Percentiles rank a stretch among this genome's conserved stretches.
Conservation (phyloP, 2,329 filamentous ascomycete genomes). For the Monosporascus cannonballus region DNA sequence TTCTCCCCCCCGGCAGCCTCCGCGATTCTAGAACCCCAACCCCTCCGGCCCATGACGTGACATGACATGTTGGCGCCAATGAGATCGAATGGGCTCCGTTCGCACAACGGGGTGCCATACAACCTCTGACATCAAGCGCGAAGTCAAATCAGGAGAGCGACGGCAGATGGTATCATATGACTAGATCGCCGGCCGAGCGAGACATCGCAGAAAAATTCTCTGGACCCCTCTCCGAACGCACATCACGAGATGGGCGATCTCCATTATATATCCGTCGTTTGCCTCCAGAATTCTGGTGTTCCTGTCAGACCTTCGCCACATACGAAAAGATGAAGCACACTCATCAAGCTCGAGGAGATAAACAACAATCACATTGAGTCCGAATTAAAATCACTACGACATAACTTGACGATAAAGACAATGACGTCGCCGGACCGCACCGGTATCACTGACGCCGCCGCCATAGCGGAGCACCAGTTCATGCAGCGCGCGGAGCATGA, state of each 20-base stretch:
- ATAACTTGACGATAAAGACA: not conserved
- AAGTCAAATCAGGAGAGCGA: not conserved
- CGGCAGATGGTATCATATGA: not conserved
- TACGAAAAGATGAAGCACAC: not conserved
- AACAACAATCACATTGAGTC: not conserved
- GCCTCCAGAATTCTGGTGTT: not conserved
- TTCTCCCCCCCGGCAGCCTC: not conserved
- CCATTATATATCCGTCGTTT: not conserved
- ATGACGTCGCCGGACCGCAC: not conserved
- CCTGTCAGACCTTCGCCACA: not conserved
- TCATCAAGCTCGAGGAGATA: not conserved
- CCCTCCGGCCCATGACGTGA: not conserved
- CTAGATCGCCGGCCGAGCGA: not conserved
- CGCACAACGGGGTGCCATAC: not conserved
- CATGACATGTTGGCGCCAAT: not conserved
- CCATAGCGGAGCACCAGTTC: not conserved
- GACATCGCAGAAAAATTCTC: not conserved
- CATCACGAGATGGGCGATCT: not conserved
- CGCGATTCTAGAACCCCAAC: not conserved
- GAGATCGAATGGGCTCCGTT: not conserved
- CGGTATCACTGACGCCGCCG: not conserved
- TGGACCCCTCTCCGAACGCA: not conserved
- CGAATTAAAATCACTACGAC: not conserved
- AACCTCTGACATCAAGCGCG: not conserved
- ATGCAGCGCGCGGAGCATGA: not conserved